These are phyloP conservation scores for Thermochaetoides thermophila DNA, from an alignment of 495 filamentous ascomycete genomes.

Conservation along the genomic window DNA sequence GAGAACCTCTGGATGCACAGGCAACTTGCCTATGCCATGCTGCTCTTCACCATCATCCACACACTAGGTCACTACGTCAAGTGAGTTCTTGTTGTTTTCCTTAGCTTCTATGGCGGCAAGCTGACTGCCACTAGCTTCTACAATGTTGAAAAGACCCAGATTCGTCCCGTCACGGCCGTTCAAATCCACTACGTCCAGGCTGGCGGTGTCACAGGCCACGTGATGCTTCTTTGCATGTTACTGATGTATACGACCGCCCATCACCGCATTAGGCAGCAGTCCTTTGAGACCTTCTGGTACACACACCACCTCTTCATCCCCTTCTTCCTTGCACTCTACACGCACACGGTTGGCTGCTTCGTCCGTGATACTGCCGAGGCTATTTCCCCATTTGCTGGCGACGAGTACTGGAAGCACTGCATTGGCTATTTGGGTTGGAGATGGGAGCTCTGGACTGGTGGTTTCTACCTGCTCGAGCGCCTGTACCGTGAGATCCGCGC, in stretches of 20 bases:
- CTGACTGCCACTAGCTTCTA: slow-evolving; percentile 90
- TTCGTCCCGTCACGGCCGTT: slow-evolving; percentile 68
- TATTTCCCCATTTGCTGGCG: slow-evolving; percentile 71
- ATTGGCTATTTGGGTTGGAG: slow-evolving; percentile 94
- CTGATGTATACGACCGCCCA: slow-evolving; percentile 97
- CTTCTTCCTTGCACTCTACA: slow-evolving; percentile 86
- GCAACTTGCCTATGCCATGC: slow-evolving; percentile 79
- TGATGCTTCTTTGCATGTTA: slow-evolving; percentile 98
- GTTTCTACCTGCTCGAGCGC: slow-evolving; percentile 72
- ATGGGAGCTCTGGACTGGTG: slow-evolving; percentile 86
- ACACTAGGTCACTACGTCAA: slow-evolving; percentile 83
- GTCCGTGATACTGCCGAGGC: slow-evolving; percentile 60
- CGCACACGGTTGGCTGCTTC: slow-evolving; percentile 92
- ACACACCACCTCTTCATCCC: slow-evolving; percentile 96
- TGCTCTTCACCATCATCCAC: slow-evolving; percentile 72
- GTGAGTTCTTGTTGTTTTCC: slow-evolving; percentile 38
- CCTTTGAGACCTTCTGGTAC: slow-evolving; percentile 98
- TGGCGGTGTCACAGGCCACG: slow-evolving; percentile 87
- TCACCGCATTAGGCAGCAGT: slow-evolving; percentile 84
- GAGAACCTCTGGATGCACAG: slow-evolving; percentile 96
- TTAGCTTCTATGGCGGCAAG: slow-evolving; percentile 11
- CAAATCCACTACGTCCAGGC: slow-evolving; percentile 84
- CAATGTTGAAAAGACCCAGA: slow-evolving; percentile 77
- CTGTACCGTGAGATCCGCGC: slow-evolving; percentile 83
- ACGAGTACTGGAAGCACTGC: slow-evolving; percentile 79